A percentile compares a stretch with the other conserved stretches of the same genome.
phyloP scores from a whole-genome alignment of 2,329 filamentous ascomycete genomes.

The Sporothrix pseudoabietina region DNA sequence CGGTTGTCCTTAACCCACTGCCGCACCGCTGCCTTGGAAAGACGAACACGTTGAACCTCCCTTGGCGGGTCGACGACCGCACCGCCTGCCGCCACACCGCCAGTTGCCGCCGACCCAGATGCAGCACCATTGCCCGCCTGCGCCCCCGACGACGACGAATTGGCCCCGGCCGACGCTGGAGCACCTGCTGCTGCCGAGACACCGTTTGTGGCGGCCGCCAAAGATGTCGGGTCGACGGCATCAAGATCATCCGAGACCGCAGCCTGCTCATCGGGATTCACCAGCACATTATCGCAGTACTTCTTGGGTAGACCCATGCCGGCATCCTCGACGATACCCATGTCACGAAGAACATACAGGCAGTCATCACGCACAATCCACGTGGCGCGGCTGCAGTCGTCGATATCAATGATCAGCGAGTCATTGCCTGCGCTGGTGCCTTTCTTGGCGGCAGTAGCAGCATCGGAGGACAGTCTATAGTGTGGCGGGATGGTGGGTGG shows the following conservation, averaged over 20 bases:
- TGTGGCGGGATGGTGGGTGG: slow-evolving; percentile 9
- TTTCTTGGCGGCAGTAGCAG: background rate
- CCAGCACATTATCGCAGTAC: slow-evolving; percentile 26
- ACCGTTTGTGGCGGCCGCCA: background rate
- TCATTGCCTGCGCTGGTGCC: slow-evolving; percentile 17
- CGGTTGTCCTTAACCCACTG: slow-evolving; percentile 66
- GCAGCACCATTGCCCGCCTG: background rate
- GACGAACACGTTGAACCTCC: slow-evolving; percentile 50
- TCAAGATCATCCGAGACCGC: background rate
- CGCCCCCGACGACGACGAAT: background rate
- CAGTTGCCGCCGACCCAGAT: background rate
- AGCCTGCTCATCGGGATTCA: background rate
- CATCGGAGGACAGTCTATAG: background rate
- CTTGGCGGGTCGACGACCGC: slow-evolving; percentile 36
- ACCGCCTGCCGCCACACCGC: background rate
- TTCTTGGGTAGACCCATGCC: slow-evolving; percentile 48
- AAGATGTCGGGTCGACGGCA: slow-evolving; percentile 2
- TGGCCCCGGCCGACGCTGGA: background rate
- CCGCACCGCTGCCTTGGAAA: slow-evolving; percentile 61
- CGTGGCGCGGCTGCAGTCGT: slow-evolving; percentile 72
- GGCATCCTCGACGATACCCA: slow-evolving; percentile 69
- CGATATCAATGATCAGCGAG: slow-evolving; percentile 63
- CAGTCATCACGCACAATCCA: slow-evolving; percentile 88
- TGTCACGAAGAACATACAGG: slow-evolving; percentile 73
- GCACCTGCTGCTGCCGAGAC: slow-evolving; percentile 27